phyloP scores from a whole-genome alignment of 2,329 filamentous ascomycete genomes.

The Botryosphaeria agaves region DNA sequence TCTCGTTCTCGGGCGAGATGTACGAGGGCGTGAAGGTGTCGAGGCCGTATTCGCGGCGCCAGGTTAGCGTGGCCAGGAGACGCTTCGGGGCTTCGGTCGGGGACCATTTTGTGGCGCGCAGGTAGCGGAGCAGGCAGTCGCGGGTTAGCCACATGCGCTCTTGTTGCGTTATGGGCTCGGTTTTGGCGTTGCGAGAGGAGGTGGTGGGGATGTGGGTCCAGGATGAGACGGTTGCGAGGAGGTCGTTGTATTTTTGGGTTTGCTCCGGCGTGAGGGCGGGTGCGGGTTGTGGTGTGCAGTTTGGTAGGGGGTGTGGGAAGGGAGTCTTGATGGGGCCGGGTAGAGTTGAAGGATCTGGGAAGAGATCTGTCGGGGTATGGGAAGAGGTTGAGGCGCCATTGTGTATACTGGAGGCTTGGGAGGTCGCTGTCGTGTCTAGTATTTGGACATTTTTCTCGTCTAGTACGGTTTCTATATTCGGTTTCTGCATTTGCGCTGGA shows the following conservation, averaged over 20 bases:
- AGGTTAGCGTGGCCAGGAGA: constrained; percentile 63
- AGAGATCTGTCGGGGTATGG: background rate
- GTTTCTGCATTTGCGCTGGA: constrained; percentile 1
- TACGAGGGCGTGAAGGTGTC: constrained; percentile 66
- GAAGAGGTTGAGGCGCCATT: background rate
- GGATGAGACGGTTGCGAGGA: constrained; percentile 51
- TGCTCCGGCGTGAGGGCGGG: constrained; percentile 57
- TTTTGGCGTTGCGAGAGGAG: constrained; percentile 37
- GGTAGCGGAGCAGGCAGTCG: constrained; percentile 83
- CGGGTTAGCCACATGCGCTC: constrained; percentile 84
- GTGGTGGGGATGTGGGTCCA: constrained; percentile 57
- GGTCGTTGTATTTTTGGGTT: constrained; percentile 59
- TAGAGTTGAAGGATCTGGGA: background rate
- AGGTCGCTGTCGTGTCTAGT: constrained; percentile 8
- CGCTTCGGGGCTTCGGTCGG: constrained; percentile 59
- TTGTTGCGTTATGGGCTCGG: constrained; percentile 51
- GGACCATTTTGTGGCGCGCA: constrained; percentile 86
- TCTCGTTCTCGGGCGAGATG: constrained; percentile 87
- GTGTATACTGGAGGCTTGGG: background rate
- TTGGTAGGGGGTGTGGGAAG: constrained; percentile 20
- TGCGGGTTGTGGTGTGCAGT: constrained; percentile 38
- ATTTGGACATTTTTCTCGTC: constrained; percentile 2
- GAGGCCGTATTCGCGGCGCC: constrained; percentile 82
- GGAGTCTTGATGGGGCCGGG: constrained; percentile 7
- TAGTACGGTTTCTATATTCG: constrained; percentile 1